Conservation (phyloP, 164 flowering plant species). For the Echeveria elegans region DNA sequence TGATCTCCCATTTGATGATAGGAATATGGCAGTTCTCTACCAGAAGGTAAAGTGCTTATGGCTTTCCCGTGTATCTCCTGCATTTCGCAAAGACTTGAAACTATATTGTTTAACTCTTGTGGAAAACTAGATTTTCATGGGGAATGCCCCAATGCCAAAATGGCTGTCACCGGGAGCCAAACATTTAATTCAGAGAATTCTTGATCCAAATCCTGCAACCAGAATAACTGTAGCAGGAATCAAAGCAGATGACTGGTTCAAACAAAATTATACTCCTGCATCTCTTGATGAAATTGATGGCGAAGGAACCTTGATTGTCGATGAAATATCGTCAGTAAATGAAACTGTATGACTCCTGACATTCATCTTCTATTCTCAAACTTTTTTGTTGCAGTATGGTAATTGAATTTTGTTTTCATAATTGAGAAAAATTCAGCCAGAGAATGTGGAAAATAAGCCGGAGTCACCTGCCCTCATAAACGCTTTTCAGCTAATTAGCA, state of each 20-base stretch:
- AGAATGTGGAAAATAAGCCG: slow-evolving; percentile 33
- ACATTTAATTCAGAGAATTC: slow-evolving; percentile 61
- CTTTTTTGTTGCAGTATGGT: not conserved
- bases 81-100: not conserved
- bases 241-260: slow-evolving; percentile 75
- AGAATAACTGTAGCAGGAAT: slow-evolving; percentile 63
- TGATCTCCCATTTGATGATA: slow-evolving; percentile 85
- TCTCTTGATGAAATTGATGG: slow-evolving; percentile 58
- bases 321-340: slow-evolving; percentile 45
- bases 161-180: slow-evolving; percentile 75
- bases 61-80: not conserved
- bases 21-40: slow-evolving; percentile 85
- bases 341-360: slow-evolving; percentile 27
- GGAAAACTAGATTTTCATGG: slow-evolving; percentile 61
- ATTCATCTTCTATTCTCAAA: not conserved
- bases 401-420: not conserved
- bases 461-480: slow-evolving; percentile 52
- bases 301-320: slow-evolving; percentile 26
- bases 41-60: slow-evolving; percentile 54
- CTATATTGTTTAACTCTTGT: not conserved
- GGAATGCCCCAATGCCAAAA: slow-evolving; percentile 65
- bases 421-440: slow-evolving; percentile 18
- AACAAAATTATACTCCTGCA: slow-evolving; percentile 49
- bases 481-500: slow-evolving; percentile 94
- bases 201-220: slow-evolving; percentile 75